Percentiles rank a stretch among this genome's conserved stretches.
Conservation (phyloP, 1,139 yeast genomes). For the Lodderomyces theae region DNA sequence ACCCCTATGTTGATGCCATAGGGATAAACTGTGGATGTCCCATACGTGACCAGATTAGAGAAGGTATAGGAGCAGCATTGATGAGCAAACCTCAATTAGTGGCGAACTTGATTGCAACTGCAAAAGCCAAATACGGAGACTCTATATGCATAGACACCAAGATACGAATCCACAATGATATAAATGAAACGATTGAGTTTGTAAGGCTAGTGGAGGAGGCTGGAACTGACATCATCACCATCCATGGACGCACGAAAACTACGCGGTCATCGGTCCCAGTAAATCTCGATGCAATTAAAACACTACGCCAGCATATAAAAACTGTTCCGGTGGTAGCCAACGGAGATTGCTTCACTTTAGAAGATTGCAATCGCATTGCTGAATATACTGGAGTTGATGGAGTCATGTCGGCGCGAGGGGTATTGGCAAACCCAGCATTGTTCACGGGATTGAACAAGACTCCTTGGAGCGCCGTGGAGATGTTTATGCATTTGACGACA, state of each 20-base stretch:
- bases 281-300: conserved; percentile 74
- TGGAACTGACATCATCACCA: conserved; percentile 91
- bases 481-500: conserved; percentile 74
- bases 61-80: conserved; percentile 95
- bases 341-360: conserved; percentile 79
- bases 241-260: conserved; percentile 85
- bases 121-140: conserved; percentile 70
- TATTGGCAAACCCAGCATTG: conserved; percentile 80
- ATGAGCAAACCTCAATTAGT: conserved; percentile 83
- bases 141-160: conserved; percentile 80
- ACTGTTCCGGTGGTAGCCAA: conserved; percentile 85
- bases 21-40: conserved; percentile 98
- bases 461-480: conserved; percentile 90
- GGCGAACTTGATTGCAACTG: conserved; percentile 78
- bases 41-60: conserved; percentile 88
- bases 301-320: conserved; percentile 55
- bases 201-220: conserved; percentile 75
- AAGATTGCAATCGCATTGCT: conserved; percentile 62
- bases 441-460: conserved; percentile 71
- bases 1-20: conserved; percentile 87
- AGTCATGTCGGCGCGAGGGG: conserved; percentile 93
- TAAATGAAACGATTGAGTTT: conserved; percentile 67
- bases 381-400: conserved; percentile 79
- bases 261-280: conserved; percentile 86
- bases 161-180: conserved; percentile 79